Percentiles rank a stretch among this genome's conserved stretches.
phyloP scores from a whole-genome alignment of 495 filamentous ascomycete genomes.

The Aspergillus indologenus region DNA sequence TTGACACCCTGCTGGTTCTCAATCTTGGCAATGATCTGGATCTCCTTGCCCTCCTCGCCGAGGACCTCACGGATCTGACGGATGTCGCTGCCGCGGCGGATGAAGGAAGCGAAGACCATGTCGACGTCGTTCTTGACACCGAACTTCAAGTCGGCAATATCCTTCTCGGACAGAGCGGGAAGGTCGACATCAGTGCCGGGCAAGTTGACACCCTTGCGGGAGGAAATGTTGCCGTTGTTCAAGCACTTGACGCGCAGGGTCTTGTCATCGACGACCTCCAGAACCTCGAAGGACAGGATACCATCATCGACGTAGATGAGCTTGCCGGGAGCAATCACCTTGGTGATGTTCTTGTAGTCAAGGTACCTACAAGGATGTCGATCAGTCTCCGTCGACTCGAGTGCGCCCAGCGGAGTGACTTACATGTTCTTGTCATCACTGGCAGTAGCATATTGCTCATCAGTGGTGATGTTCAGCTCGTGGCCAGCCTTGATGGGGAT shows the following conservation, averaged over 20 bases:
- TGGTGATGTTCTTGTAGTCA: conserved; percentile 99
- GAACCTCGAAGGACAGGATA: conserved; percentile 90
- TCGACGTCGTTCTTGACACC: conserved; percentile 97
- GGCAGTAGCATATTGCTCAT: conserved; percentile 84
- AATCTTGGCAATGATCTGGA: conserved; percentile 99
- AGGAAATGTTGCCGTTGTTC: conserved; percentile 98
- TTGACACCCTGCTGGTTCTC: conserved; percentile 99
- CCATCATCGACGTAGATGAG: conserved; percentile 98
- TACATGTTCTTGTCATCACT: conserved; percentile 93
- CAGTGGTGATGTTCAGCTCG: conserved; percentile 92
- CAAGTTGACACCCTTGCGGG: conserved; percentile 97
- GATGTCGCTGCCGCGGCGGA: conserved; percentile 89
- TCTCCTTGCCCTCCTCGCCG: conserved; percentile 87
- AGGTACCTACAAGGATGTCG: conserved; percentile 65
- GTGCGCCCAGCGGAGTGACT: conserved; percentile 27
- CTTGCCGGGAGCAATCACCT: conserved; percentile 89
- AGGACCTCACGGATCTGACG: conserved; percentile 85
- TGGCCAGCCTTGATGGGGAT: conserved; percentile 79
- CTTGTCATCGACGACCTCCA: conserved; percentile 83
- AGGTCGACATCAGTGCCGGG: conserved; percentile 98
- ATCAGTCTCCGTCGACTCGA: conserved; percentile 8
- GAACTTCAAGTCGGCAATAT: conserved; percentile 86
- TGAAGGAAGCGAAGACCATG: conserved; percentile 99
- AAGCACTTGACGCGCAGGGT: conserved; percentile 78
- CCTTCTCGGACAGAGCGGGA: conserved; percentile 96